These are phyloP conservation scores for Ascochyta pisi DNA, from an alignment of 2,329 filamentous ascomycete species.

Conservation along the genomic window DNA sequence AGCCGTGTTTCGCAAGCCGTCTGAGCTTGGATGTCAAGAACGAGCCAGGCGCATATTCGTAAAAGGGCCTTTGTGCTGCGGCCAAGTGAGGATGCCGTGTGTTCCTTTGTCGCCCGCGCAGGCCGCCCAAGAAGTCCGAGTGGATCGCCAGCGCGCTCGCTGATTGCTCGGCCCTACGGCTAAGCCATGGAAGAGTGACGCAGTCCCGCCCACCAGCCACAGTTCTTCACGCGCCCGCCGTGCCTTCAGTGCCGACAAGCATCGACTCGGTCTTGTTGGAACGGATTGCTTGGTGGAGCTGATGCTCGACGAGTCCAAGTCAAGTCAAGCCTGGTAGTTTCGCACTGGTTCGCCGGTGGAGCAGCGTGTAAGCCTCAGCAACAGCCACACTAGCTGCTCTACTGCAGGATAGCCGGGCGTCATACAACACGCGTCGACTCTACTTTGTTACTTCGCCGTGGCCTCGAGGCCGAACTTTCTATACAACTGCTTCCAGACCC, in stretches of 20 bases:
- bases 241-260: conserved; percentile 26
- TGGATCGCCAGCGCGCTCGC: conserved; percentile 11
- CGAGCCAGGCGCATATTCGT: conserved; percentile 2
- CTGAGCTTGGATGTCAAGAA: neutral
- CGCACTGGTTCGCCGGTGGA: conserved; percentile 9
- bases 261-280: conserved; percentile 21
- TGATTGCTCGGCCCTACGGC: conserved; percentile 23
- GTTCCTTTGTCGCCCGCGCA: conserved; percentile 16
- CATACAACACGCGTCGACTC: conserved; percentile 41
- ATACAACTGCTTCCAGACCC: neutral
- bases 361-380: conserved; percentile 32
- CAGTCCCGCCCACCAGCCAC: conserved; percentile 31
- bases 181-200: conserved; percentile 27
- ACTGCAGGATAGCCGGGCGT: conserved; percentile 25
- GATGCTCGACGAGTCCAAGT: conserved; percentile 10
- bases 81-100: conserved; percentile 18
- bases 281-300: conserved; percentile 21
- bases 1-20: neutral
- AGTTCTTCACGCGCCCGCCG: conserved; percentile 24
- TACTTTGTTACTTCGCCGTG: conserved; percentile 17
- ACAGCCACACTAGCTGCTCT: conserved; percentile 32
- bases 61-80: neutral
- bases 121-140: conserved; percentile 3
- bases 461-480: conserved; percentile 2
- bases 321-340: conserved; percentile 16